A percentile compares a stretch with the other conserved stretches of the same genome.
phyloP scores from a whole-genome alignment of 768 basidiomycete species.

The Xerocomellus chrysenteron region DNA sequence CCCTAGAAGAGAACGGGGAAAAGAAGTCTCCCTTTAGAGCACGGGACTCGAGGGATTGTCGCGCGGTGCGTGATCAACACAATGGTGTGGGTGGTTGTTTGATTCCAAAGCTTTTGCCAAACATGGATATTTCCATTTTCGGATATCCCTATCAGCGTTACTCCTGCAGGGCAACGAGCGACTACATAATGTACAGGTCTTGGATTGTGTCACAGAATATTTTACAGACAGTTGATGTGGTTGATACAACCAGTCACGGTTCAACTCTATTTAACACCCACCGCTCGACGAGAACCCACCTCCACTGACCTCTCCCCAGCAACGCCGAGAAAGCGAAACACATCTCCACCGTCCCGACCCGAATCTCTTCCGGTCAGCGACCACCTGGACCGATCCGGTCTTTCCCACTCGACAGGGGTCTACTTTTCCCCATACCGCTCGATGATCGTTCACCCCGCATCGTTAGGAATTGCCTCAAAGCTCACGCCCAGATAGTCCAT shows the following conservation, averaged over 20 bases:
- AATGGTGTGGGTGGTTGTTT: slow-evolving; percentile 23
- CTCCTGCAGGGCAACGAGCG: no score
- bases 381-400: neutral
- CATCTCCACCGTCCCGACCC: neutral
- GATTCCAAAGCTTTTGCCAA: slow-evolving; percentile 25
- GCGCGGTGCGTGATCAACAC: neutral
- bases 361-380: slow-evolving; percentile 17
- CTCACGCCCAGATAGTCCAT: slow-evolving; percentile 43
- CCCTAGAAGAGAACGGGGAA: neutral
- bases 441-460: neutral
- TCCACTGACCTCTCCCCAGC: neutral
- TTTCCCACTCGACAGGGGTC: neutral
- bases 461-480: slow-evolving; percentile 32
- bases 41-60: neutral
- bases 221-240: no score
- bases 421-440: slow-evolving; percentile 4
- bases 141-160: neutral
- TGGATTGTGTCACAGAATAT: no score
- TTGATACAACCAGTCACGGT: neutral
- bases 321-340: slow-evolving; percentile 13
- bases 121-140: slow-evolving; percentile 2
- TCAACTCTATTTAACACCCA: slow-evolving; percentile 15
- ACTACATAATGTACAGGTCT: no score
- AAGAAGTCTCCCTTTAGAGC: neutral
- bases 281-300: neutral